These are phyloP conservation scores for Cerrena zonata DNA, from an alignment of 1,284 basidiomycete species.

Conservation along the genomic window DNA sequence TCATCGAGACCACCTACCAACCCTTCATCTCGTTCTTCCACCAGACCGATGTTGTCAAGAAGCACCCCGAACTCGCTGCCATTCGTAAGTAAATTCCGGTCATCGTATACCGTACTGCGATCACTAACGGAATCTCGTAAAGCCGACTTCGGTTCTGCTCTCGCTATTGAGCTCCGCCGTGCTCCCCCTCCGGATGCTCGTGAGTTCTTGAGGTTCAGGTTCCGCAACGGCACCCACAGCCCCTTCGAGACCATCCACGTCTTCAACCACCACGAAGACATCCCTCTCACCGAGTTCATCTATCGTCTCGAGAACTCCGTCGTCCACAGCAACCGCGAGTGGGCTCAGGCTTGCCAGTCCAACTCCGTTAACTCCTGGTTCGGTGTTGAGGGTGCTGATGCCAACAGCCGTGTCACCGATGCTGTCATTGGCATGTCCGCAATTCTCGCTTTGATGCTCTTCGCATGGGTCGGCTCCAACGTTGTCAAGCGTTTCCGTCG, in stretches of 20 bases:
- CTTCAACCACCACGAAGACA: slow-evolving; percentile 63
- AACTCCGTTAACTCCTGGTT: slow-evolving; percentile 30
- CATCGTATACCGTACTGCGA: slow-evolving; percentile 4
- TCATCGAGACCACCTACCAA: slow-evolving; percentile 79
- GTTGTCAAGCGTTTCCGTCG: slow-evolving; percentile 38
- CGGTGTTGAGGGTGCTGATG: slow-evolving; percentile 22
- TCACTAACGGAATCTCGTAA: slow-evolving; percentile 13
- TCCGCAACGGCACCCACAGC: slow-evolving; percentile 74
- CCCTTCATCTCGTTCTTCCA: slow-evolving; percentile 84
- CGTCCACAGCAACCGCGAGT: slow-evolving; percentile 63
- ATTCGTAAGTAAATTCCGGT: slow-evolving; percentile 51
- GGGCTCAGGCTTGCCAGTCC: slow-evolving; percentile 52
- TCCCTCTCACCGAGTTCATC: slow-evolving; percentile 74
- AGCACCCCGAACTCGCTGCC: slow-evolving; percentile 52
- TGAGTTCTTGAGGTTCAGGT: slow-evolving; percentile 76
- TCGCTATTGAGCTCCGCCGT: slow-evolving; percentile 75
- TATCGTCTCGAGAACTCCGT: slow-evolving; percentile 60
- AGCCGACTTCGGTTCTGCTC: slow-evolving; percentile 76
- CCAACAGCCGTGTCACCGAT: slow-evolving; percentile 36
- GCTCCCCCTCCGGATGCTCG: slow-evolving; percentile 67
- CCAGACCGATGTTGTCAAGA: slow-evolving; percentile 57
- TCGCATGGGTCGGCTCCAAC: slow-evolving; percentile 34
- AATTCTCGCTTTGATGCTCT: slow-evolving; percentile 37
- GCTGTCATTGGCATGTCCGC: slow-evolving; percentile 40
- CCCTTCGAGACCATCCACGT: slow-evolving; percentile 58